A percentile compares a stretch with the other conserved stretches of the same genome.
Evolutionary conservation across 2,329 filamentous ascomycete species (phyloP).

Genomic region (Ophiostoma ips): DNA sequence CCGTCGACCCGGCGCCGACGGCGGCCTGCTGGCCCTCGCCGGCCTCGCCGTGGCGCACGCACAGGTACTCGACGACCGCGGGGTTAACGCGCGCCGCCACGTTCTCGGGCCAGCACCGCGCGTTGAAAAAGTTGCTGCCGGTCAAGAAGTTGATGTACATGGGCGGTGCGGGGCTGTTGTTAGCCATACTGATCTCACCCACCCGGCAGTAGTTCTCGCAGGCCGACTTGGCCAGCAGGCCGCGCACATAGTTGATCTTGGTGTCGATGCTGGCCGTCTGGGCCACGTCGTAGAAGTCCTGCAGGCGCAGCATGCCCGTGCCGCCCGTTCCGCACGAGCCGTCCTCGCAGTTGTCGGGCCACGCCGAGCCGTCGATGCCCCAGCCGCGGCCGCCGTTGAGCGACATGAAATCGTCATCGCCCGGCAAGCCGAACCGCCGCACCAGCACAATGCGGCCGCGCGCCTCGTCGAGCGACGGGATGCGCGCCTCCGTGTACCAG

Average conservation of each 20-base stretch:
- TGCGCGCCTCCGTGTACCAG: constrained; percentile 67
- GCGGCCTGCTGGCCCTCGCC: constrained; percentile 36
- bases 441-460: constrained; percentile 76
- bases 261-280: constrained; percentile 61
- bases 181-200: neutral
- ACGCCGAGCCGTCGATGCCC: constrained; percentile 49
- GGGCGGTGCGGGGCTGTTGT: constrained; percentile 28
- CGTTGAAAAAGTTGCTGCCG: constrained; percentile 88
- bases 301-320: constrained; percentile 65
- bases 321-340: constrained; percentile 54
- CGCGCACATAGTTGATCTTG: constrained; percentile 62
- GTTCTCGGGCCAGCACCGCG: constrained; percentile 82
- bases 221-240: constrained; percentile 63
- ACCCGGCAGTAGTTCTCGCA: constrained; percentile 26
- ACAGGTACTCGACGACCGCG: constrained; percentile 50
- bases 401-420: constrained; percentile 35
- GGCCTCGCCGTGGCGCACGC: constrained; percentile 38
- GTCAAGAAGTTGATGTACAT: constrained; percentile 85
- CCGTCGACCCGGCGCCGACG: constrained; percentile 62
- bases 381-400: constrained; percentile 38
- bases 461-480: constrained; percentile 65
- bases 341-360: constrained; percentile 83
- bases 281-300: constrained; percentile 87
- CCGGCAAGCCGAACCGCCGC: constrained; percentile 54
- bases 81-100: constrained; percentile 84